A percentile compares a stretch with the other conserved stretches of the same genome.
These are phyloP conservation scores for Sodiomyces alkalinus DNA, from an alignment of 2,329 filamentous ascomycete genomes.

Conservation along the genomic window DNA sequence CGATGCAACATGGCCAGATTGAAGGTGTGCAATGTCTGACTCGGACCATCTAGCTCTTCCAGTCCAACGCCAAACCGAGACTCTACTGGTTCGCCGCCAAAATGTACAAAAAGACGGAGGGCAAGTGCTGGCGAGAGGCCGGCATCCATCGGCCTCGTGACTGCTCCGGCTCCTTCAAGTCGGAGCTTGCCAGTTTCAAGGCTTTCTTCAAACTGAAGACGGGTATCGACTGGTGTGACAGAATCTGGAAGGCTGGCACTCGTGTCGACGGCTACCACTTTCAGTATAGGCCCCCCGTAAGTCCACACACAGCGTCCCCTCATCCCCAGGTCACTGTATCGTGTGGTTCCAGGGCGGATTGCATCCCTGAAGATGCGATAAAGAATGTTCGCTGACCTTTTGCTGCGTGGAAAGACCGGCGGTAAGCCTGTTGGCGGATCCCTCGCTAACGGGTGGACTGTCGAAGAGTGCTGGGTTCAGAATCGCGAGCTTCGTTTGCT, in stretches of 20 bases:
- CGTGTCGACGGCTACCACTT: slow-evolving; percentile 19
- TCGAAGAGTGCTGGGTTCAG: slow-evolving; percentile 1
- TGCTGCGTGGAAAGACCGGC: slow-evolving; percentile 1
- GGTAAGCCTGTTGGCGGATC: slow-evolving; percentile 6
- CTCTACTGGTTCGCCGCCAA: slow-evolving; percentile 47
- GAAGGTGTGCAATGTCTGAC: too few species aligned
- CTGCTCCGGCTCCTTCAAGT: slow-evolving; percentile 20
- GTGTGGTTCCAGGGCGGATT: too few species aligned
- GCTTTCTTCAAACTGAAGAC: slow-evolving; percentile 43
- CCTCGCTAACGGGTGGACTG: background rate
- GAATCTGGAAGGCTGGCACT: slow-evolving; percentile 21
- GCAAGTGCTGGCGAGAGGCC: slow-evolving; percentile 3
- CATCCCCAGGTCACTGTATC: background rate
- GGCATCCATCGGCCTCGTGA: slow-evolving; percentile 19
- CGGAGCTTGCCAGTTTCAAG: slow-evolving; percentile 35
- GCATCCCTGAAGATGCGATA: too few species aligned
- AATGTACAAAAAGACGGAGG: slow-evolving; percentile 25
- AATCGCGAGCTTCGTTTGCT: slow-evolving; percentile 3
- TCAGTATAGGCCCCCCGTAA: slow-evolving; percentile 31
- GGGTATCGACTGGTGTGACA: slow-evolving; percentile 42
- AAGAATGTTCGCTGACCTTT: background rate
- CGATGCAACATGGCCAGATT: background rate
- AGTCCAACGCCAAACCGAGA: slow-evolving; percentile 42
- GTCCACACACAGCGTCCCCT: slow-evolving; percentile 8
- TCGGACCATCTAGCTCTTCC: slow-evolving; percentile 49